Conservation (phyloP, 1,284 basidiomycete species). For the Wallemia hederae region DNA sequence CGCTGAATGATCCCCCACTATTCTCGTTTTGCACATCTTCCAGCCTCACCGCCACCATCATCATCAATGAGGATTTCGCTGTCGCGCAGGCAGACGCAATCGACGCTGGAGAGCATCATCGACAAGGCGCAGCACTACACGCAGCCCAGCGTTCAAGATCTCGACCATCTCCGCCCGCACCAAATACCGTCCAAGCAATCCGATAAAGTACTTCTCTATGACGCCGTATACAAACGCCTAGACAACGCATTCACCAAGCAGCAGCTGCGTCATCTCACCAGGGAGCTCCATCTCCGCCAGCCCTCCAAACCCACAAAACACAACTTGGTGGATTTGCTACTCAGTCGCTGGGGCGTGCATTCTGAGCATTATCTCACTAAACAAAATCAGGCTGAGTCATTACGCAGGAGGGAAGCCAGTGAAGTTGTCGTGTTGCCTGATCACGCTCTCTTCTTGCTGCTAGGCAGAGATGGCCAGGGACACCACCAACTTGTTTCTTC, state of each 20-base stretch:
- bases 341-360: neutral
- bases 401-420: neutral
- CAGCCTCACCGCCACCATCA: neutral
- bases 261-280: neutral
- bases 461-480: neutral
- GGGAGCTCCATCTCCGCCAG: neutral
- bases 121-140: neutral
- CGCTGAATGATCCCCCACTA: too few species aligned
- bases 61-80: neutral
- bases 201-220: neutral
- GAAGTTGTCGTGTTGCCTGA: neutral
- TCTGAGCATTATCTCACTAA: neutral
- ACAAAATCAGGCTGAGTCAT: too few species aligned
- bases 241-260: neutral
- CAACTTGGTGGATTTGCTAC: neutral
- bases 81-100: neutral
- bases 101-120: neutral
- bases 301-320: neutral
- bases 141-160: neutral
- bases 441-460: neutral
- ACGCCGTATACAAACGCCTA: neutral
- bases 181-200: neutral
- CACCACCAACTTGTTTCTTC: neutral
- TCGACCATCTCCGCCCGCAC: neutral
- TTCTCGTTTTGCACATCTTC: too few species aligned